Base-by-base conservation (phyloP, 2,329 filamentous ascomycete genomes). In the Trichoderma lentiforme region DNA sequence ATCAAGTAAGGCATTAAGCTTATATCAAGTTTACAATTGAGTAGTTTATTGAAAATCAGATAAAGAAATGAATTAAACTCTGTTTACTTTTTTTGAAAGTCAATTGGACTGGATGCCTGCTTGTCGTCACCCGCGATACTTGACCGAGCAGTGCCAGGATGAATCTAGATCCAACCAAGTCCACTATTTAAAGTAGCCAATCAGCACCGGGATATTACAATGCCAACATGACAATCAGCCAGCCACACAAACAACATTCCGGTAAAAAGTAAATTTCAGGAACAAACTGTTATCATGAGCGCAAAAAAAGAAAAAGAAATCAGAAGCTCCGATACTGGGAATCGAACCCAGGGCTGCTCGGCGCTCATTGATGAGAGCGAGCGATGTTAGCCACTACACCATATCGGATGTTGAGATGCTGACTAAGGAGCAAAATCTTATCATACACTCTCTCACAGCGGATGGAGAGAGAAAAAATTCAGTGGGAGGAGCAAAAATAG, bases 331-430 rank as follows among this genome's bases (percentile, higher is more conserved):
- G 72, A 73, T 73, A 73, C 72, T 69, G 72, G 72, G 72, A 73
- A 73, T 73, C 72, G 72, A 73, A 73, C 72, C 72, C 72, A 69
- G 72, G 72, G 72, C 72, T 73, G 72, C 72, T 73, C 72, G 72
- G 72, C 58, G 39, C 53, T 47, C 26, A 11, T 21, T 12, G 14
- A 70, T 73, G 72, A 73, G 72, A 73, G 70, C 78, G 78, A 80
- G 78, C 78, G 78, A 80, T 80, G 78, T 79, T 80, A 79, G 78
- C 78, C 78, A 80, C 78, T 80, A 80, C 78, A 80, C 78, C 78
- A 79, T 79, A 78, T 76, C 78, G 78, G 78, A 79, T 75, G 57
- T 21, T 32, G 18, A 56, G 18, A 34, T 56, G 34, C 62, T 65
- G 62, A 65, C 62, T 65, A 65, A 65, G 62, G 14, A 32, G 26